Percentiles rank a stretch among this genome's conserved stretches.
Conservation (phyloP, 148 eudicot species). For the Chenopodium quinoa region DNA sequence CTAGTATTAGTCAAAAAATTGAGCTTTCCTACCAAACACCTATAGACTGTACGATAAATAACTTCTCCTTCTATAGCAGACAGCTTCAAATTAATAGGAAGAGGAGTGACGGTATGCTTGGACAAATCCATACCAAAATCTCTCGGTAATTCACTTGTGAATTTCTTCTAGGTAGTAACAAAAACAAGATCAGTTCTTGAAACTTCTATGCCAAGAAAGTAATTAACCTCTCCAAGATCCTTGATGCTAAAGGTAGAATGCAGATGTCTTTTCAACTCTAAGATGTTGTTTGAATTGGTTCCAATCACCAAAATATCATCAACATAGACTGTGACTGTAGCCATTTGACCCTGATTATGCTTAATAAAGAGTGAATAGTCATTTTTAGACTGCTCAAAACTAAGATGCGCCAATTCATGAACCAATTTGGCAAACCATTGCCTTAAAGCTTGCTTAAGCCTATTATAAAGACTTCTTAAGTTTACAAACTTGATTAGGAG, state of each 20-base stretch:
- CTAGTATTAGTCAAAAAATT: neutral
- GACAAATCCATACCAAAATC: neutral
- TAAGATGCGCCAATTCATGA: accelerated
- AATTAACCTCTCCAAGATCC: neutral
- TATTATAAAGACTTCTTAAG: neutral
- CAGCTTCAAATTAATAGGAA: neutral
- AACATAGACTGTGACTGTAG: neutral
- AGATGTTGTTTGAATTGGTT: neutral
- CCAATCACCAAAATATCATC: neutral
- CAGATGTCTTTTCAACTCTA: neutral
- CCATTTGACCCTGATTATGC: accelerated
- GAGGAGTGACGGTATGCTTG: neutral
- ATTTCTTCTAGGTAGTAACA: neutral
- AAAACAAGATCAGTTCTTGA: too few species aligned
- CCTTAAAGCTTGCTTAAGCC: neutral
- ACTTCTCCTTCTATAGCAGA: neutral
- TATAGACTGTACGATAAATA: neutral
- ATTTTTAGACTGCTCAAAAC: neutral
- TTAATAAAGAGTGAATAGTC: neutral
- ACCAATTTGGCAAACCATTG: slow-evolving; percentile 1
- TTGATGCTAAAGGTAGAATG: neutral
- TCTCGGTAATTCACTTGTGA: neutral
- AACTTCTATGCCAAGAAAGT: neutral
- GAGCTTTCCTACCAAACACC: neutral
- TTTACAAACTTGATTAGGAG: neutral